Evolutionary conservation across 371 early-diverging fungal species (phyloP), one percentile per base, ranked within the genome.

Genomic region (Mucor saturninus): DNA sequence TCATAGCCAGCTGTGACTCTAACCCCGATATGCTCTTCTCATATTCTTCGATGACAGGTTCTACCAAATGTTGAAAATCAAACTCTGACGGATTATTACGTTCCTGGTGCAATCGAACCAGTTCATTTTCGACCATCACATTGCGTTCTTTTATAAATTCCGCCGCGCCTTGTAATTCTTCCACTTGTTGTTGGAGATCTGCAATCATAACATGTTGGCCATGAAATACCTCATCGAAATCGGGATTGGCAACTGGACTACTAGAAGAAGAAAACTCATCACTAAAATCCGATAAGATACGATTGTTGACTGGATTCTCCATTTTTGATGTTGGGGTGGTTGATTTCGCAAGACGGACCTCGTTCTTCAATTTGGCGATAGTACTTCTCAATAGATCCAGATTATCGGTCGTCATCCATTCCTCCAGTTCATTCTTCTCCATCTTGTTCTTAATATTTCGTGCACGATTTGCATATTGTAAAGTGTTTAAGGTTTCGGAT

Each of bases 401-500:
- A 67, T 86, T 88, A 37, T 83, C 87, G 49, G 74, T 79, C 13
- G 82, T 84, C 74, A 84, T 86, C 83, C 83, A 84, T 54, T 92
- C 91, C 61, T 89, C 89, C 48, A 75, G 64, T 32, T 81, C 75
- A 65, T 94, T 94, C 61, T 93, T 84, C 43, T 85, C 86, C 13
- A 88, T 88, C 37, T 84, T 82, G 68, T 96, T 96, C 67, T 92
- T 91, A 68, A 96, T 95, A 59, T 93, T 93, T 37, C 94, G 77
- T 3, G 95, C 95, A 2, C 97, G 84, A 63, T 93, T 92, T 6
- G 97, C 97, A 67, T 97, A 99, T 63, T 91, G 89, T 21, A 98
- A 83, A 4, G 98, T 98, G 70, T 93, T 97, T 60, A 82, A 69
- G n/a, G 99, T 95, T 73, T 99, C 99, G 31, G 89, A 84, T 64